Base-by-base conservation (phyloP, 169 alveolate genomes). In the Cryptosporidium sp. region DNA sequence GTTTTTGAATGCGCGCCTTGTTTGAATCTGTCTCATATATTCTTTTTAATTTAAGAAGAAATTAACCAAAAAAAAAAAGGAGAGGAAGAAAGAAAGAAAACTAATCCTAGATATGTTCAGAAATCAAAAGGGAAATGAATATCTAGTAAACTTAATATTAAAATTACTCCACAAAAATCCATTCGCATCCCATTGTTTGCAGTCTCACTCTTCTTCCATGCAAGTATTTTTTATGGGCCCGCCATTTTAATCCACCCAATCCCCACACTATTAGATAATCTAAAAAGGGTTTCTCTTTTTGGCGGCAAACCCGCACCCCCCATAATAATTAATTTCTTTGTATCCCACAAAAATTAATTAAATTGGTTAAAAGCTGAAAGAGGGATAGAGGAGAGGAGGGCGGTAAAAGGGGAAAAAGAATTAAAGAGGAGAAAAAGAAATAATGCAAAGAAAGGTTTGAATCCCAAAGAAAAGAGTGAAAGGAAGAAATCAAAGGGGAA, bases 401-500 rank as follows among this genome's bases (percentile, higher is more conserved):
- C 51, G 52, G 52, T 37, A 12, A 69, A 42, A 69, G 39, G 21
- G 56, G 33, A 37, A 69, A 8, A 37, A 39, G 21, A 69, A 29
- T 69, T 44, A 51, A 51, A 69, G 80, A 26, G 56, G 56, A 35
- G 35, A 14, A 31, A 21, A 33, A 69, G 21, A 65, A 35, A 65
- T 65, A 31, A 29, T 71, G 67, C 14, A 18, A 70, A 7, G 48
- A 29, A 23, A 9, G 51, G 69, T 48, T n/a, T 51, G 51, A 31
- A 48, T 52, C 53, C 72, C 72, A 31, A 21, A 65, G 48, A 37
- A 60, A 31, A 33, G 72, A 65, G 10, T 14, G 51, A 37, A 37
- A 37, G 72, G 51, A 65, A 65, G 51, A 65, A 29, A 65, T 31
- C 10, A 37, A 31, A 65, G 51, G 72, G 44, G 84, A n/a, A 70